These are phyloP conservation scores for Hypoxylon sp. DNA, from an alignment of 2,329 filamentous ascomycete species.

Conservation along the genomic window DNA sequence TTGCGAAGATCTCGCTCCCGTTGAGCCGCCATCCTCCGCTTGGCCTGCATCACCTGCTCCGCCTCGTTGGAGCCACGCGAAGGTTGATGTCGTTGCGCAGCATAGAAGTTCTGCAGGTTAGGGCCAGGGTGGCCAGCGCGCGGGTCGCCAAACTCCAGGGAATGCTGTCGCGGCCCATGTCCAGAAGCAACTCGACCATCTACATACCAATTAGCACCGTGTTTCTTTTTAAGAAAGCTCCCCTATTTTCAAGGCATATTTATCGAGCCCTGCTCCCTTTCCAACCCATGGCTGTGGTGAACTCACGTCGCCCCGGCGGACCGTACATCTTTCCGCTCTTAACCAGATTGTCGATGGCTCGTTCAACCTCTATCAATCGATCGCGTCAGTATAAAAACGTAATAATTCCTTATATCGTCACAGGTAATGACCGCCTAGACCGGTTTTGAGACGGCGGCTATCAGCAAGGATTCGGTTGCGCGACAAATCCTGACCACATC, in stretches of 20 bases:
- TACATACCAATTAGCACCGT: slow-evolving; percentile 58
- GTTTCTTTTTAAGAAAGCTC: slow-evolving; percentile 47
- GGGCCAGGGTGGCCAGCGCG: slow-evolving; percentile 80
- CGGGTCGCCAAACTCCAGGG: slow-evolving; percentile 84
- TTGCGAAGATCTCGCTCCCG: slow-evolving; percentile 99
- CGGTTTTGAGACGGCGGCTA: slow-evolving; percentile 4
- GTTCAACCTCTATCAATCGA: slow-evolving; percentile 83
- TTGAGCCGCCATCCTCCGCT: slow-evolving; percentile 98
- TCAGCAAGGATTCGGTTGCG: slow-evolving; percentile 22
- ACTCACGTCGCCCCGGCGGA: slow-evolving; percentile 83
- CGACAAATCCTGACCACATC: slow-evolving; percentile 25
- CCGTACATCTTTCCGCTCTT: slow-evolving; percentile 97
- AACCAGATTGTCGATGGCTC: slow-evolving; percentile 93
- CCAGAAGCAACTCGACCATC: slow-evolving; percentile 79
- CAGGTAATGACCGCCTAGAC: slow-evolving; percentile 9
- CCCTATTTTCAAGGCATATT: slow-evolving; percentile 43
- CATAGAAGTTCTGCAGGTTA: slow-evolving; percentile 94
- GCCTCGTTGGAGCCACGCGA: slow-evolving; percentile 88
- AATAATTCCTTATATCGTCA: neutral
- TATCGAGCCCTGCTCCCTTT: slow-evolving; percentile 42
- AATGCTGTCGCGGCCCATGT: slow-evolving; percentile 80
- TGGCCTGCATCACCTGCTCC: slow-evolving; percentile 99
- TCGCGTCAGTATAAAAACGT: slow-evolving; percentile 49
- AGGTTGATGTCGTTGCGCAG: slow-evolving; percentile 90
- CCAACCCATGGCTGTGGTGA: slow-evolving; percentile 71